Percentiles rank a stretch among this genome's conserved stretches.
phyloP scores from a whole-genome alignment of 306 rosid species.

The Gastrolobium bilobum region DNA sequence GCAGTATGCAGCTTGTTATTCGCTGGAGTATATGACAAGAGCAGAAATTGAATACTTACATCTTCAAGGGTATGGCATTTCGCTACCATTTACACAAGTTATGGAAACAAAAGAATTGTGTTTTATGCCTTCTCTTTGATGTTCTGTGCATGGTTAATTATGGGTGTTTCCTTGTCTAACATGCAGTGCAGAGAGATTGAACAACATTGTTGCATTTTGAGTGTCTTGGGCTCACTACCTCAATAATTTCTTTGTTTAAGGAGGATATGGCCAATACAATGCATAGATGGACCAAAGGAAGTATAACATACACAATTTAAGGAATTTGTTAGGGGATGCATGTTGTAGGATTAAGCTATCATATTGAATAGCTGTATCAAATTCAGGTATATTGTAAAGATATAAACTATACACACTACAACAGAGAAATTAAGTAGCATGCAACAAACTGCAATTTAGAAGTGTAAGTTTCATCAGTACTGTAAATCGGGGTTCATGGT shows the following conservation, averaged over 20 bases:
- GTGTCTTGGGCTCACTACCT: neutral
- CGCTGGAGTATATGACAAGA: too few species aligned
- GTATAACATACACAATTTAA: neutral
- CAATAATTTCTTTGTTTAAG: neutral
- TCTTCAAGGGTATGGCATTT: too few species aligned
- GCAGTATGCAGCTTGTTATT: too few species aligned
- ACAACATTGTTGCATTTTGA: neutral
- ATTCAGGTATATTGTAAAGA: conserved; percentile 3
- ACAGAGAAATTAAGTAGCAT: conserved; percentile 24
- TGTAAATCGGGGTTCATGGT: conserved; percentile 1
- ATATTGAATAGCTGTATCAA: conserved; percentile 15
- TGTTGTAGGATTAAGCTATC: neutral
- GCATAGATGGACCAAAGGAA: neutral
- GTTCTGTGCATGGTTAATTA: neutral
- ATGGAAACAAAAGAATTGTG: too few species aligned
- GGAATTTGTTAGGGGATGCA: neutral
- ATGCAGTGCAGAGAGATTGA: conserved; percentile 14
- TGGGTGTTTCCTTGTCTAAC: conserved; percentile 14
- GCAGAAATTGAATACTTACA: too few species aligned
- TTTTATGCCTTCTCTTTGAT: neutral
- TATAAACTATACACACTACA: neutral
- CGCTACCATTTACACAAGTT: too few species aligned
- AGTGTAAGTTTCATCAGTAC: neutral
- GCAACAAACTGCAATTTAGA: neutral
- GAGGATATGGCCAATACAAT: neutral